Percentiles rank a stretch among this genome's conserved stretches.
Conservation (phyloP, 2,329 filamentous ascomycete genomes). For the Neurospora crassa region DNA sequence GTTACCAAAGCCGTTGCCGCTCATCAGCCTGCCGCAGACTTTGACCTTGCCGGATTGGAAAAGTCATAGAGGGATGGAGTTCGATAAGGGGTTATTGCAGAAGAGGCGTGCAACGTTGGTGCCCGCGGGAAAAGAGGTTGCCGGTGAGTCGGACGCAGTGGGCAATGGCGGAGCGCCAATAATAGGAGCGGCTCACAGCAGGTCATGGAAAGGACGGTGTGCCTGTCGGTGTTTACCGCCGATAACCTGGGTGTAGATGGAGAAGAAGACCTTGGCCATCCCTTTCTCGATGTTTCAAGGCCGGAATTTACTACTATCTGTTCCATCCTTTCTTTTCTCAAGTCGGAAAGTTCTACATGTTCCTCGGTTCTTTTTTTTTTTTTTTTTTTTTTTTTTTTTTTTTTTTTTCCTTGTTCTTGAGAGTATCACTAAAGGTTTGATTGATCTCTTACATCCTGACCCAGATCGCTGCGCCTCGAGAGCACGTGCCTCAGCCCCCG, state of each 20-base stretch:
- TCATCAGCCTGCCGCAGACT: slow-evolving; percentile 3
- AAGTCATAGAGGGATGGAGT: slow-evolving; percentile 8
- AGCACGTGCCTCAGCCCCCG: not conserved
- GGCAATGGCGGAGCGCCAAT: not conserved
- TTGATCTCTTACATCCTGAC: not conserved
- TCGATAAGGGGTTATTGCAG: not conserved
- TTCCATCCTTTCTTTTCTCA: not conserved
- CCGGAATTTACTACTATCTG: not conserved
- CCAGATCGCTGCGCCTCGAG: not conserved
- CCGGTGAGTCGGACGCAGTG: not conserved
- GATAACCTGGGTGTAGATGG: not conserved
- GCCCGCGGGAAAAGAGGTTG: not conserved
- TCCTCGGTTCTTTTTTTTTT: not conserved
- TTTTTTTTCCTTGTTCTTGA: not conserved
- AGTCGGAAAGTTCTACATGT: not conserved
- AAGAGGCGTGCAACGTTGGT: not conserved
- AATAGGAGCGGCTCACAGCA: not conserved
- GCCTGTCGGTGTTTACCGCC: not conserved
- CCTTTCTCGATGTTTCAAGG: not conserved
- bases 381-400: not conserved
- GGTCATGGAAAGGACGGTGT: not conserved
- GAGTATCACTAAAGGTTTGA: not conserved
- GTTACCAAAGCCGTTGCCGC: slow-evolving; percentile 15
- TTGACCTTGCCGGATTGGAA: slow-evolving; percentile 17
- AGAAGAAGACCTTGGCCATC: not conserved